Percentiles rank a stretch among this genome's conserved stretches.
Conservation (phyloP, 2,329 filamentous ascomycete genomes). For the Fusarium poae region DNA sequence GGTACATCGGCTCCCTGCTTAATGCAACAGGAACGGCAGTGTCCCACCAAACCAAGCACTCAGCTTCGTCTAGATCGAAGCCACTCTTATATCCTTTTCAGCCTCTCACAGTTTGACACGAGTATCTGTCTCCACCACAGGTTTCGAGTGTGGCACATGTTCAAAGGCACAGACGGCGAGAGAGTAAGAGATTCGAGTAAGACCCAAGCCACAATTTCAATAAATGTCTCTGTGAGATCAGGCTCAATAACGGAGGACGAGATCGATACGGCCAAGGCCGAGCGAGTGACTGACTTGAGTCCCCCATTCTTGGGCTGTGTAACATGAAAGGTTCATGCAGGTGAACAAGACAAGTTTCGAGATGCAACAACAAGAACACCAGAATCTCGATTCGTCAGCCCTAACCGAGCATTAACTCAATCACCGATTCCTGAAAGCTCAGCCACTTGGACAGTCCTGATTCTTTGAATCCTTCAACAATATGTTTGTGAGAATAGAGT, state of each 20-base stretch:
- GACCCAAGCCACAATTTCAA: slow-evolving; percentile 27
- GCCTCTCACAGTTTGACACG: slow-evolving; percentile 54
- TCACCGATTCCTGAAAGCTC: slow-evolving; percentile 4
- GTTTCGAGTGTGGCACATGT: slow-evolving; percentile 46
- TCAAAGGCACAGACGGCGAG: slow-evolving; percentile 14
- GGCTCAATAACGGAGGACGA: slow-evolving; percentile 12
- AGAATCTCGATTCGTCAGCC: slow-evolving; percentile 35
- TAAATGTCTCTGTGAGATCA: slow-evolving; percentile 16
- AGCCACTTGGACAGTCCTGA: slow-evolving; percentile 7
- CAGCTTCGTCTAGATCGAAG: slow-evolving; percentile 34
- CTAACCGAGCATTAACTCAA: slow-evolving; percentile 6
- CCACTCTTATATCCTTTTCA: slow-evolving; percentile 36
- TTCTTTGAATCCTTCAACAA: slow-evolving; percentile 2
- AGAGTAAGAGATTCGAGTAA: slow-evolving; percentile 12
- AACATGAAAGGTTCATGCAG: slow-evolving; percentile 29
- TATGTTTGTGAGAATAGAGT: not conserved
- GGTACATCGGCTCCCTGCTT: slow-evolving; percentile 25
- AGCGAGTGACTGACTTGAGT: not conserved
- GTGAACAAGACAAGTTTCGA: slow-evolving; percentile 21
- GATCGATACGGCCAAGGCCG: slow-evolving; percentile 21
- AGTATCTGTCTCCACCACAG: slow-evolving; percentile 41
- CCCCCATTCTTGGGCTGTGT: slow-evolving; percentile 19
- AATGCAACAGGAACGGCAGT: slow-evolving; percentile 5
- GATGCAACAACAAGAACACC: slow-evolving; percentile 18
- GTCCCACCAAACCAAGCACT: slow-evolving; percentile 4